Evolutionary conservation across 257 asterid genomes (phyloP).

Genomic region (Nicotiana otophora): DNA sequence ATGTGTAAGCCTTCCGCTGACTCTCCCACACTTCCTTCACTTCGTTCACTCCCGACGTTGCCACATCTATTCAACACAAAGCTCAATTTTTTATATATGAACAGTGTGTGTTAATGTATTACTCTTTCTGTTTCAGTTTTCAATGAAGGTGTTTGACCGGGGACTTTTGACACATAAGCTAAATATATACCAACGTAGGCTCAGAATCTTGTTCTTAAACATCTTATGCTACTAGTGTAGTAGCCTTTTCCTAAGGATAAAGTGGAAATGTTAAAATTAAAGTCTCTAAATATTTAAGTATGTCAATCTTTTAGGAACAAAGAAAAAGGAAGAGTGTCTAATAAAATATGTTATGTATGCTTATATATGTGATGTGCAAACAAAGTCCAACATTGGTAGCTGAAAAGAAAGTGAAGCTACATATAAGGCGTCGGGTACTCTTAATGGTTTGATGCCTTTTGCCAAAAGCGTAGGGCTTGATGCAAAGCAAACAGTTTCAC

Average conservation of each 20-base stretch:
- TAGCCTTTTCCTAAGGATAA: background rate
- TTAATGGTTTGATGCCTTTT: no score
- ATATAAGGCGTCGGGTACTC: no score
- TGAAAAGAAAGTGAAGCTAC: no score
- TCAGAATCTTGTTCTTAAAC: background rate
- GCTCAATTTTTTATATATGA: background rate
- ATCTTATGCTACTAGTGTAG: background rate
- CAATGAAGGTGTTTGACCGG: background rate
- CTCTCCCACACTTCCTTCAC: conserved; percentile 92
- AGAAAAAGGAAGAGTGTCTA: background rate
- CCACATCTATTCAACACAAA: conserved; percentile 47
- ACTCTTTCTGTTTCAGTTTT: background rate
- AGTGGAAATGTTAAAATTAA: background rate
- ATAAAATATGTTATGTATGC: background rate
- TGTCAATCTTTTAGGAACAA: background rate
- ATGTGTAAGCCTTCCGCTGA: conserved; percentile 79
- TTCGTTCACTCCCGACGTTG: conserved; percentile 64
- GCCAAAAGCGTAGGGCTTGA: no score
- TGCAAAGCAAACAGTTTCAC: no score
- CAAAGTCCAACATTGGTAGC: no score
- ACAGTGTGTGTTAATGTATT: background rate
- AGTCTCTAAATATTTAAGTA: background rate
- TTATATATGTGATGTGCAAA: background rate
- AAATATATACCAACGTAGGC: background rate
- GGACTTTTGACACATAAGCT: background rate